Percentiles rank a stretch among this genome's conserved stretches.
phyloP scores from a whole-genome alignment of 169 alveolate genomes.

The Eimeria nieschulzi region DNA sequence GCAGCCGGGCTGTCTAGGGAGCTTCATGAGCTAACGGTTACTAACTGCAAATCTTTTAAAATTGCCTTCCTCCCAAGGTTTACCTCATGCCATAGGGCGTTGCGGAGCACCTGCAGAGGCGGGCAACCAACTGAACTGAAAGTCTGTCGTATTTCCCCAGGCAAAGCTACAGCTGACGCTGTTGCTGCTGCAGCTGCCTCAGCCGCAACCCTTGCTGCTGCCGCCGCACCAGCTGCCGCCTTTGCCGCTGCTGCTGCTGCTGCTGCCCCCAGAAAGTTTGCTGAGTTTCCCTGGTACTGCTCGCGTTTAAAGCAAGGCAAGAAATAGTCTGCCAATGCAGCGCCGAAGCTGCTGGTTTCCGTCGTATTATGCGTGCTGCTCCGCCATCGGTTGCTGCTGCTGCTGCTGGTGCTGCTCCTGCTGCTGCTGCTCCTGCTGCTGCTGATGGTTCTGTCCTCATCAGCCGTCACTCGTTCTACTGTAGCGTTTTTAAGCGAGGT shows the following conservation, averaged over 20 bases:
- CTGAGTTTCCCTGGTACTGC: neutral
- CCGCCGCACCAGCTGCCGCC: neutral
- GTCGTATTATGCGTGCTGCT: neutral
- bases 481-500: neutral
- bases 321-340: neutral
- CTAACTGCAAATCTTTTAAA: too few species aligned
- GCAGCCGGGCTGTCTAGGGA: too few species aligned
- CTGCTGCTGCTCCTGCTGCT: neutral
- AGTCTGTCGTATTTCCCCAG: neutral
- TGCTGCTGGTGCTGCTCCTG: constrained; percentile 2
- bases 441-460: neutral
- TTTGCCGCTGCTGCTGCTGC: neutral
- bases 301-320: neutral
- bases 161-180: neutral
- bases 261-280: neutral
- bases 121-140: neutral
- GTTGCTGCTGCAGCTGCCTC: neutral
- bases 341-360: neutral
- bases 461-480: neutral
- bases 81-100: neutral
- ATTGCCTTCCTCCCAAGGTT: too few species aligned
- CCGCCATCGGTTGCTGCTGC: neutral
- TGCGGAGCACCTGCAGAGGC: neutral
- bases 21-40: too few species aligned
- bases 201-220: neutral